Base-by-base conservation (phyloP, 2,329 filamentous ascomycete genomes). In the Nannizziopsis arthrosporioides region DNA sequence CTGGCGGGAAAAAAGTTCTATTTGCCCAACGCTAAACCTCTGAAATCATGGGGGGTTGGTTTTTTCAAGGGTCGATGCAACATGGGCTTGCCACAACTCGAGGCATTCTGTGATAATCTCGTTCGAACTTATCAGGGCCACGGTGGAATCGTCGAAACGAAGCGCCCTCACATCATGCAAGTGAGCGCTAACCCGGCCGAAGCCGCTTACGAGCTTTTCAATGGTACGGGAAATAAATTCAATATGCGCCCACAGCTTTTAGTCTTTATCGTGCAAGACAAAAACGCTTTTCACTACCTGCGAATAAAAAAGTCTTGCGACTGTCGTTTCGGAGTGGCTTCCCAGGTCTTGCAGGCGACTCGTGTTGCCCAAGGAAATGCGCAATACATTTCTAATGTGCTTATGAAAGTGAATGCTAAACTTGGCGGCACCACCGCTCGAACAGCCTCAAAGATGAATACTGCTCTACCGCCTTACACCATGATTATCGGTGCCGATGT, bases 351-450 rank as follows among this genome's bases (percentile, higher is more conserved):
- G n/a, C 81, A 88, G 55, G 70, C 73, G 2, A 68, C 69, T 0
- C 83, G 93, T 51, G 84, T 90, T 0, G 58, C 69, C 34, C 83
- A 82, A 61, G 78, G 77, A 12, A 78, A 84, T 17, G 75, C 75
- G 0, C 92, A 98, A 59, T 96, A 96, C 66, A 83, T 85, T 59
- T 92, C 85, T 1, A 98, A 98, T 53, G 87, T 98, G 0, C 77
- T 81, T 54, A 92, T 98, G 86, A 98, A 98, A 70, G 80, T 98
- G 55, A 96, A 98, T 58, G 84, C 86, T 2, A 98, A 98, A 70
- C 76, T 98, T 2, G 92, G 92, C 11, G 92, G 92, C 5, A 76
- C 78, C 0, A 95, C 87, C 1, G 81, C 68, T 51, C 65, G 71
- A 44, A 72, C 70, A 2, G 57, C 72, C n/a, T 61, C 68, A 2